These are phyloP conservation scores for Auricularia cornea DNA, from an alignment of 768 basidiomycete species.

Conservation along the genomic window DNA sequence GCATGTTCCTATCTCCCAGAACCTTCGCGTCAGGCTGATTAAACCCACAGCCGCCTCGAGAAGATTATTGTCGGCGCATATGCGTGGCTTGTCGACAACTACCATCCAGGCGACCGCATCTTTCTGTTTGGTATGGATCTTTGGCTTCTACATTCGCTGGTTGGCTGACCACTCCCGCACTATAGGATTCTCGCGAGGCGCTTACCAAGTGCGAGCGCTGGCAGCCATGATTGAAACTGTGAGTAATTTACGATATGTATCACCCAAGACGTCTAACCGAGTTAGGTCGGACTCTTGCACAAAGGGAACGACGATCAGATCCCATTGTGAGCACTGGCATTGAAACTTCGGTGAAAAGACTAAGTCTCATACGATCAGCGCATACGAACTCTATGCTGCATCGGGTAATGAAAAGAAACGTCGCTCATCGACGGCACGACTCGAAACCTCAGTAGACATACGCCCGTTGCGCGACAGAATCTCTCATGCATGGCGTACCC, in stretches of 20 bases:
- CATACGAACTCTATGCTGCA: slow-evolving; percentile 30
- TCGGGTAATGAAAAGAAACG: too few species aligned
- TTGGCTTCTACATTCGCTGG: not conserved
- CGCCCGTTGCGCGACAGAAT: too few species aligned
- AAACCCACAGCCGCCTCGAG: slow-evolving; percentile 26
- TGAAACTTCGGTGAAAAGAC: not conserved
- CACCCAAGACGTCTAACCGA: too few species aligned
- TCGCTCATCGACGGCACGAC: too few species aligned
- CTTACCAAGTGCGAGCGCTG: slow-evolving; percentile 36
- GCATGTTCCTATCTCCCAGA: slow-evolving; percentile 16
- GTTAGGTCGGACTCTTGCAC: slow-evolving; percentile 34
- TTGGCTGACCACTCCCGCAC: not conserved
- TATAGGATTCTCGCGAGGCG: slow-evolving; percentile 40
- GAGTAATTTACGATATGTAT: too few species aligned
- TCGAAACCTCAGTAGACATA: too few species aligned
- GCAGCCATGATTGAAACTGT: slow-evolving; percentile 38
- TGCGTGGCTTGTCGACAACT: slow-evolving; percentile 34
- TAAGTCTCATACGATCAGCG: slow-evolving; percentile 16
- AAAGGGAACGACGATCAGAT: slow-evolving; percentile 35
- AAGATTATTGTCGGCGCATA: slow-evolving; percentile 28
- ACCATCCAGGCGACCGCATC: slow-evolving; percentile 29
- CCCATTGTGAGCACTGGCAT: slow-evolving; percentile 23
- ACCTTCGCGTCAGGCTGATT: too few species aligned
- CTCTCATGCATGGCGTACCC: too few species aligned
- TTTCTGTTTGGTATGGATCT: slow-evolving; percentile 31